Conservation (phyloP, 192 early-diverging fungal species). For the Entophlyctis luteolus region DNA sequence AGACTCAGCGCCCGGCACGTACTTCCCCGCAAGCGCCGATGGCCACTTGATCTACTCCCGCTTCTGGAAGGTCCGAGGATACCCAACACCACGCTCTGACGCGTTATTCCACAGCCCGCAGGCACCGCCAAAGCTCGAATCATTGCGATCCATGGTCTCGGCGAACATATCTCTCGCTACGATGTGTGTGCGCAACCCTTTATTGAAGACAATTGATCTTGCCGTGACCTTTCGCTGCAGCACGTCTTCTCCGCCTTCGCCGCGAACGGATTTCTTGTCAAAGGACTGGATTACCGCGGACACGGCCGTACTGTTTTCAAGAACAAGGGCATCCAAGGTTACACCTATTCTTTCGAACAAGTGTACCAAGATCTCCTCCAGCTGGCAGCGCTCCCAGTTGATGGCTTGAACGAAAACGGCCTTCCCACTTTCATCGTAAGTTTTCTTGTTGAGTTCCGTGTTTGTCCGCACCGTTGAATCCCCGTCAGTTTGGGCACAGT, state of each 20-base stretch:
- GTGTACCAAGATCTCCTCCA: conserved; percentile 43
- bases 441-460: not conserved
- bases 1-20: not conserved
- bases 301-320: conserved; percentile 60
- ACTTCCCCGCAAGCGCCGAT: conserved; percentile 4
- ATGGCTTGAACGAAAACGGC: conserved; percentile 33
- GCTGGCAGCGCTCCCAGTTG: conserved; percentile 31
- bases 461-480: no score
- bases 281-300: conserved; percentile 64
- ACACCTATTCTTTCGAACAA: conserved; percentile 12
- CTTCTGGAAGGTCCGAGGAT: conserved; percentile 31
- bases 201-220: not conserved
- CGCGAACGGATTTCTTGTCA: conserved; percentile 51
- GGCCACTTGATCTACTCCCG: conserved; percentile 21
- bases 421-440: conserved; percentile 24
- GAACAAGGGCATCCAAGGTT: conserved; percentile 22
- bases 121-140: conserved; percentile 37
- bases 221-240: not conserved
- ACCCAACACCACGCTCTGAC: no score
- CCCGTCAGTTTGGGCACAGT: conserved; percentile 53
- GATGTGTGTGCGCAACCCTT: conserved; percentile 21
- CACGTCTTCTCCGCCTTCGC: conserved; percentile 56
- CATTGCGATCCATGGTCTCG: conserved; percentile 55
- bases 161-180: conserved; percentile 63
- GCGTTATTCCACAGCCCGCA: no score